phyloP scores from a whole-genome alignment of 106 monocot species.

The Amphibolis antarctica region DNA sequence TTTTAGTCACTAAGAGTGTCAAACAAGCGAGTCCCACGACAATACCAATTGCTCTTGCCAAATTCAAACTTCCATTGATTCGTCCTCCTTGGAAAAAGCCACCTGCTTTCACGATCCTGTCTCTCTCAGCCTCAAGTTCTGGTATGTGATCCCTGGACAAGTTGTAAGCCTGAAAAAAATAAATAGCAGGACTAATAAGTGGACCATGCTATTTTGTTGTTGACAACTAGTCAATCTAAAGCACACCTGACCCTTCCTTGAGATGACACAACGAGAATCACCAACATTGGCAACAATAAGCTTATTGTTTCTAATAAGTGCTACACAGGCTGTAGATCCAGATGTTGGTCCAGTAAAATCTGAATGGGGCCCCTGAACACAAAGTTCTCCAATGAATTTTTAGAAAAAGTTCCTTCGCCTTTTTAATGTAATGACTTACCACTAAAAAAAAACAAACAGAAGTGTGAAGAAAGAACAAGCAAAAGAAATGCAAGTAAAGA shows the following conservation, averaged over 20 bases:
- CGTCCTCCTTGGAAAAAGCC: conserved; percentile 84
- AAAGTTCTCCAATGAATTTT: conserved; percentile 3
- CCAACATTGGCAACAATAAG: conserved; percentile 87
- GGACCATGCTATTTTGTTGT: not conserved
- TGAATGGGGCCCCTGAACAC: conserved; percentile 70
- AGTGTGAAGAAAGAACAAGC: too few relatives aligned
- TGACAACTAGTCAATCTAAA: not conserved
- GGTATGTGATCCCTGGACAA: conserved; percentile 92
- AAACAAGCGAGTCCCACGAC: not conserved
- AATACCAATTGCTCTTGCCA: conserved; percentile 82
- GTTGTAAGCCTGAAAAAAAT: conserved; percentile 49
- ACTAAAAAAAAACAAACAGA: too few relatives aligned
- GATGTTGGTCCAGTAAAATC: conserved; percentile 75
- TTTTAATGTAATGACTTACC: too few relatives aligned
- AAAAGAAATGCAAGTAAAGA: too few relatives aligned
- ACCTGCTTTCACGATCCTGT: conserved; percentile 75
- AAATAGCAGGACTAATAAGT: not conserved
- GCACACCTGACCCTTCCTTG: conserved; percentile 74
- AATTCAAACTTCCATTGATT: conserved; percentile 86
- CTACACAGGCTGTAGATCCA: conserved; percentile 90
- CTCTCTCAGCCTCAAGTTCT: conserved; percentile 70
- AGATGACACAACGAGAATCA: conserved; percentile 92
- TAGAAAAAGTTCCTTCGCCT: too few relatives aligned
- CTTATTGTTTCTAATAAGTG: conserved; percentile 63
- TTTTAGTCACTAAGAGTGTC: too few relatives aligned